Evolutionary conservation across 257 asterid genomes (phyloP).

Genomic region (Ligustrum vulgare): DNA sequence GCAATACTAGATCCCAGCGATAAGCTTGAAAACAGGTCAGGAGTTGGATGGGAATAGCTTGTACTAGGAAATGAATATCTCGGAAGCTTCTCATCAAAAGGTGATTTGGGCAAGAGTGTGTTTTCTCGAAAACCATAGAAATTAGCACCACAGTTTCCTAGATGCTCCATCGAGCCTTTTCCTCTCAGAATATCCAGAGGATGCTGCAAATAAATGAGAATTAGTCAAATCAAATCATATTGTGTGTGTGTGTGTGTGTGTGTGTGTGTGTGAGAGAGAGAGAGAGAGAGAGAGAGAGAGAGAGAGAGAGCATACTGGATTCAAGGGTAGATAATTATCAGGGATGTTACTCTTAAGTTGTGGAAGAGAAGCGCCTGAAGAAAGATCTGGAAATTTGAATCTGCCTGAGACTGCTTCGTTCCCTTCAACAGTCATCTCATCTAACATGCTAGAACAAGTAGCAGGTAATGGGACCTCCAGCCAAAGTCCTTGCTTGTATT

Average conservation of each 20-base stretch:
- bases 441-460: conserved; percentile 29
- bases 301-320: conserved; percentile 47
- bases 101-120: conserved; percentile 58
- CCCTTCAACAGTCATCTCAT: conserved; percentile 32
- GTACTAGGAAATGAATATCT: conserved; percentile 57
- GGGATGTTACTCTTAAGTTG: conserved; percentile 38
- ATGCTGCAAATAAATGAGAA: conserved; percentile 51
- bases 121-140: conserved; percentile 70
- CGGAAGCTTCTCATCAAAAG: conserved; percentile 69
- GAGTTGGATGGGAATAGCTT: conserved; percentile 42
- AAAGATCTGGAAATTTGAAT: conserved; percentile 40
- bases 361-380: conserved; percentile 37
- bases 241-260: too few relatives aligned
- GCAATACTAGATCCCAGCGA: conserved; percentile 75
- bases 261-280: too few relatives aligned
- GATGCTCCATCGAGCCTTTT: conserved; percentile 55
- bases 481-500: conserved; percentile 48
- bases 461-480: conserved; percentile 38
- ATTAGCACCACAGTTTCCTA: conserved; percentile 42
- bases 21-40: conserved; percentile 66
- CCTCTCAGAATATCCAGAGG: conserved; percentile 46
- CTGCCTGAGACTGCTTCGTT: conserved; percentile 30
- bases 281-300: conserved; percentile 11
- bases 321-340: conserved; percentile 45
- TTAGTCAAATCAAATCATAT: background rate